Conservation (phyloP, 108 stramenopile species). For the Epithemia pelagica region DNA sequence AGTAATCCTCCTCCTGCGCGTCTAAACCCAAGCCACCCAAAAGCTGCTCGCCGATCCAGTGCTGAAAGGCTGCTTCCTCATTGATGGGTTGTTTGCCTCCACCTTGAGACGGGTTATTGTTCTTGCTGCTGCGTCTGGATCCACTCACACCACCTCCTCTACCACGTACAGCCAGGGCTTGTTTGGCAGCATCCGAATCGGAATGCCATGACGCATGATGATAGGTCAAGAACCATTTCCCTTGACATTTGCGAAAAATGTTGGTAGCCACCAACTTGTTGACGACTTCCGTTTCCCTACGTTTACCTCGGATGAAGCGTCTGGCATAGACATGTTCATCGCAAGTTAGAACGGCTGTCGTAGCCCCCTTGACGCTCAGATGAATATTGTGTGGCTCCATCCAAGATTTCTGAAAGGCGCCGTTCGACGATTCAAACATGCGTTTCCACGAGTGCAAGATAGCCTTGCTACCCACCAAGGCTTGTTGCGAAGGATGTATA, state of each 20-base stretch:
- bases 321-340: constrained; percentile 72
- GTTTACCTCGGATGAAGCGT: constrained; percentile 46
- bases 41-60: neutral
- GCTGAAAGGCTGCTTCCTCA: neutral
- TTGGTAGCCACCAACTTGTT: constrained; percentile 76
- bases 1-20: neutral
- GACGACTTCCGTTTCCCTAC: constrained; percentile 39
- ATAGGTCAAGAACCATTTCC: constrained; percentile 73
- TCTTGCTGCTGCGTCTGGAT: too few species aligned
- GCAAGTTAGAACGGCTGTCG: constrained; percentile 72
- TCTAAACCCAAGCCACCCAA: neutral
- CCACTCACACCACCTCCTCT: constrained; percentile 5
- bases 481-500: constrained; percentile 67
- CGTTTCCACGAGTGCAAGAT: constrained; percentile 58
- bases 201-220: constrained; percentile 83
- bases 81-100: neutral
- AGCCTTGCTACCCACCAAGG: constrained; percentile 53
- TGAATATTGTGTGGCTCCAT: constrained; percentile 73
- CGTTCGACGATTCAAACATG: constrained; percentile 56
- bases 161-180: constrained; percentile 23
- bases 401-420: constrained; percentile 40
- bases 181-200: constrained; percentile 59
- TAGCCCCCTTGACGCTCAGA: constrained; percentile 57
- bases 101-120: neutral
- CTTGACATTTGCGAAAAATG: constrained; percentile 75